Conservation (phyloP, 495 filamentous ascomycete species). For the Lophiostoma macrostomum region DNA sequence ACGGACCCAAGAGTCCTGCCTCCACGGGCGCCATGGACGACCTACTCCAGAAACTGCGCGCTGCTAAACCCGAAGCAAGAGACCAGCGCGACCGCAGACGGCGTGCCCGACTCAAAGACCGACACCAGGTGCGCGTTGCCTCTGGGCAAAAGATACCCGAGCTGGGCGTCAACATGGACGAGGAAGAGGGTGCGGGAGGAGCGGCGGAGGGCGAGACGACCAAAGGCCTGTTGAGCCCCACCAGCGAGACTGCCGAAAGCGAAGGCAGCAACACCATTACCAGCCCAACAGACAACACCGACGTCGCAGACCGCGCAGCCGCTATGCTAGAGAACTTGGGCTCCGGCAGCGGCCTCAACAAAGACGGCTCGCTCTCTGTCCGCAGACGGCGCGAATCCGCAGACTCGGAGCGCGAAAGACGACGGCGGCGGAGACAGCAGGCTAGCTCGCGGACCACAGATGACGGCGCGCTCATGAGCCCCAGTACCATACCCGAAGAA, state of each 20-base stretch:
- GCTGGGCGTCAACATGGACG: slow-evolving; percentile 36
- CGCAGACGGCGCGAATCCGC: slow-evolving; percentile 37
- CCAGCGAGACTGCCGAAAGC: slow-evolving; percentile 16
- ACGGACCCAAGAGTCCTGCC: slow-evolving; percentile 63
- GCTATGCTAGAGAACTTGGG: slow-evolving; percentile 77
- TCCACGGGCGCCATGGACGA: slow-evolving; percentile 93
- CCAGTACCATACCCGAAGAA: slow-evolving; percentile 26
- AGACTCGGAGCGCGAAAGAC: slow-evolving; percentile 37
- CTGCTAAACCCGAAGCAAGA: slow-evolving; percentile 82
- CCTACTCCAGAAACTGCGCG: slow-evolving; percentile 91
- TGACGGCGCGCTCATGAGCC: slow-evolving; percentile 21
- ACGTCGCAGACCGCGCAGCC: slow-evolving; percentile 76
- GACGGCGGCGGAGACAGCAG: slow-evolving; percentile 30
- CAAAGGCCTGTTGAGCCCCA: slow-evolving; percentile 24
- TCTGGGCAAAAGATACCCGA: slow-evolving; percentile 83
- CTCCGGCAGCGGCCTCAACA: slow-evolving; percentile 51
- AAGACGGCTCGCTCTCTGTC: slow-evolving; percentile 37
- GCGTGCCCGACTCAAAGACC: slow-evolving; percentile 80
- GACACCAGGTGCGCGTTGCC: slow-evolving; percentile 88
- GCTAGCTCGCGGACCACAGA: slow-evolving; percentile 16
- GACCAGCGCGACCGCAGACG: slow-evolving; percentile 85
- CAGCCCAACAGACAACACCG: slow-evolving; percentile 38
- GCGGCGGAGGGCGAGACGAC: slow-evolving; percentile 26
- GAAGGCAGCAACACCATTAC: slow-evolving; percentile 26
- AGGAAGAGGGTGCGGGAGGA: slow-evolving; percentile 43